Conservation (phyloP, 306 rosid species). For the peach (Prunus persica) region Prunus_persica_NCBIv2 NC_034014.1:22303501-22304000, state of each 20-base stretch:
- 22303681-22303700: not conserved
- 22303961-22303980: too few relatives aligned
- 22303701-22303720: not conserved
- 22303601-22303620: too few relatives aligned
- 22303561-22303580: too few relatives aligned
- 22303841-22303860: constrained; percentile 1
- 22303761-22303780: constrained; percentile 19
- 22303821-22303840: constrained; percentile 16
- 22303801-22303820: constrained; percentile 20
- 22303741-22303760: not conserved
- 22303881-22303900: constrained; percentile 24
- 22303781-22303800: not conserved
- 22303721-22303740: constrained; percentile 28
- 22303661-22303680: constrained; percentile 2
- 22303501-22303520: too few relatives aligned
- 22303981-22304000: not conserved
- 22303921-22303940: not conserved
- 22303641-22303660: too few relatives aligned
- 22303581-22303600: too few relatives aligned
- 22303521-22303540: too few relatives aligned
- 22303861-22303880: constrained; percentile 16
- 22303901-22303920: constrained; percentile 6
- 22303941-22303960: too few relatives aligned
- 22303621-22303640: too few relatives aligned
- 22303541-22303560: too few relatives aligned